Percentiles rank a stretch among this genome's conserved stretches.
phyloP scores from a whole-genome alignment of 2,329 filamentous ascomycete species.

The Dactylonectria estremocensis region DNA sequence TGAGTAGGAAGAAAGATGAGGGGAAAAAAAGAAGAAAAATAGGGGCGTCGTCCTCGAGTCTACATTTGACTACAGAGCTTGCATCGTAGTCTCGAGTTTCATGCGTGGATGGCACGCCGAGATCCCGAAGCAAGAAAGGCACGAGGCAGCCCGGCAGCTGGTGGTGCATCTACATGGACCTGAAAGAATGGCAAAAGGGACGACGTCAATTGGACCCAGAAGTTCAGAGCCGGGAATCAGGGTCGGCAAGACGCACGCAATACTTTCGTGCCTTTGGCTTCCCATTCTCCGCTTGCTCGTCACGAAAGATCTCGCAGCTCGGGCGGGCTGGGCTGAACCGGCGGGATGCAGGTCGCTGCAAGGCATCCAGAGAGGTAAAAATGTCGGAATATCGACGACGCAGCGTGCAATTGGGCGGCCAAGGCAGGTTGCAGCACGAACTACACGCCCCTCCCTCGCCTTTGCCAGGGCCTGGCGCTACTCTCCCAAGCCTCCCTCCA shows the following conservation, averaged over 20 bases:
- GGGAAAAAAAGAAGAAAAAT: neutral
- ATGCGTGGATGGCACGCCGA: slow-evolving; percentile 33
- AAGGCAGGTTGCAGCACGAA: slow-evolving; percentile 37
- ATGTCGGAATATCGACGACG: slow-evolving; percentile 27
- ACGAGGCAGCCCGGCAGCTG: slow-evolving; percentile 3
- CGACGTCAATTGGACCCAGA: slow-evolving; percentile 20
- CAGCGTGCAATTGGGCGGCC: slow-evolving; percentile 26
- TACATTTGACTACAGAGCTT: slow-evolving; percentile 20
- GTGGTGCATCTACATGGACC: slow-evolving; percentile 11
- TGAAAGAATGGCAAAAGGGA: neutral
- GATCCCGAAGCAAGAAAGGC: slow-evolving; percentile 4
- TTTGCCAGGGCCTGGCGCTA: slow-evolving; percentile 26
- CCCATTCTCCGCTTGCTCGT: slow-evolving; percentile 25
- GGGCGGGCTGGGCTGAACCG: slow-evolving; percentile 29
- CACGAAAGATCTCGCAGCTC: slow-evolving; percentile 30
- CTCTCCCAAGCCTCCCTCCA: slow-evolving; percentile 20
- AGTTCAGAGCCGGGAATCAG: slow-evolving; percentile 18
- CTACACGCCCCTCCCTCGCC: slow-evolving; percentile 39
- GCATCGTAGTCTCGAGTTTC: slow-evolving; percentile 18
- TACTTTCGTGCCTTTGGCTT: neutral
- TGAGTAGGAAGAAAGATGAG: neutral
- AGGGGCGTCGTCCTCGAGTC: neutral
- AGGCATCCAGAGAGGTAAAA: slow-evolving; percentile 30
- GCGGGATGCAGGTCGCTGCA: slow-evolving; percentile 31
- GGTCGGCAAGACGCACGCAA: slow-evolving; percentile 35